Base-by-base conservation (phyloP, 345 rosid species). In the Chamaenerion angustifolium region DNA sequence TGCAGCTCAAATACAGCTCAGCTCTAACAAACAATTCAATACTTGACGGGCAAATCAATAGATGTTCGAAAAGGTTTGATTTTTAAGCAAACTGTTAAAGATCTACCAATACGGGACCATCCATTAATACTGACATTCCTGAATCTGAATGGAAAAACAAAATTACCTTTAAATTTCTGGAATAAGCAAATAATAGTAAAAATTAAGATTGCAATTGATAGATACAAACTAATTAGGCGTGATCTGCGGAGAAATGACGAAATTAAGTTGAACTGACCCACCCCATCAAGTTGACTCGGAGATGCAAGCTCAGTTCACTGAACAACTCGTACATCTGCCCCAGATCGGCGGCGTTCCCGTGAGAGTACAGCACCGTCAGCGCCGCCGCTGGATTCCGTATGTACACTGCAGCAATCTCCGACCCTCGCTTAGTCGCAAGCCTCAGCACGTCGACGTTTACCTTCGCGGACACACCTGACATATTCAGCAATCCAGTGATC, bases 271-370 rank as follows among this genome's bases (percentile, higher is more conserved):
- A 23, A 40, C 2, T 42, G 9, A 71, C 74, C 52, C 46, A 85
- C 98, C 94, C 95, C 82, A 90, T 71, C 57, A 90, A 69, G 76
- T 86, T 86, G 64, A 90, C 95, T 27, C 80, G 68, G 35, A 90
- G 83, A 70, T 81, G 94, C 48, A 73, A 52, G 35, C 88, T 83
- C 57, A 90, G 86, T 46, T 86, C 88, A 21, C 56, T 45, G 58
- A 83, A 86, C 61, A 90, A 68, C 64, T 86, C 92, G 52, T 66
- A 76, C 86, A 86, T 81, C 72, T 90, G 94, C 2, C 94, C 94
- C 54, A 90, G 81, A 83, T 90, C 98, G 35, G 95, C 97, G 7
- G 97, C 97, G 68, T 89, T 89, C 10, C 97, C 97, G 35, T 89
- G 97, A 1, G 97, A 85, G 62, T 85, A 85, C 16, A 85, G 76